phyloP scores from a whole-genome alignment of 768 basidiomycete genomes.

The Mycena leptocephala region DNA sequence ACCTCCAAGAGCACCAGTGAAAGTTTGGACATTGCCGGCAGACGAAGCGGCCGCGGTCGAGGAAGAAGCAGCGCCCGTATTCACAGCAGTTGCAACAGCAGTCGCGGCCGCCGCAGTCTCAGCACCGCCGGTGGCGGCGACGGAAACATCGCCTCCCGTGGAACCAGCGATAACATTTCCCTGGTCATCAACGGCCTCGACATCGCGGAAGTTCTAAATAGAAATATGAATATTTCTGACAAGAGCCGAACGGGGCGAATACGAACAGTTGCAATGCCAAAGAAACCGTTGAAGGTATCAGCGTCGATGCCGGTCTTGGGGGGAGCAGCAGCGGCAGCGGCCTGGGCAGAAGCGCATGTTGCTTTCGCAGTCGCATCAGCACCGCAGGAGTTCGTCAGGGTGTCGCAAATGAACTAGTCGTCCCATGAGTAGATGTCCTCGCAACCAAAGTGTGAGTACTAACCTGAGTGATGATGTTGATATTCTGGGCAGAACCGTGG shows the following conservation, averaged over 20 bases:
- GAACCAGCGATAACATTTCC: constrained; percentile 38
- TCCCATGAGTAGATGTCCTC: background rate
- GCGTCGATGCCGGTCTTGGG: constrained; percentile 69
- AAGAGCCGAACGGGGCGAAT: constrained; percentile 16
- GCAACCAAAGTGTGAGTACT: constrained; percentile 27
- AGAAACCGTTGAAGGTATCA: constrained; percentile 75
- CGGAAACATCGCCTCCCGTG: constrained; percentile 32
- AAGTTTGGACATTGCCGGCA: constrained; percentile 59
- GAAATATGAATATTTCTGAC: background rate
- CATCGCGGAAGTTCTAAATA: constrained; percentile 58
- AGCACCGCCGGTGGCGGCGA: constrained; percentile 8
- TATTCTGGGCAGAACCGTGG: constrained; percentile 74
- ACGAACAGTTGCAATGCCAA: constrained; percentile 68
- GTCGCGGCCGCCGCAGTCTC: constrained; percentile 22
- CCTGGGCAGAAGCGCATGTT: constrained; percentile 60
- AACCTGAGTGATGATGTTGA: constrained; percentile 69
- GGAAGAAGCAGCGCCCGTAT: constrained; percentile 33
- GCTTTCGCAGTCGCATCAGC: constrained; percentile 69
- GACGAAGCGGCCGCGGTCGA: constrained; percentile 38
- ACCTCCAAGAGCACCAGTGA: constrained; percentile 67
- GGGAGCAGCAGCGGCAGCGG: constrained; percentile 61
- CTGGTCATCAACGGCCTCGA: constrained; percentile 45
- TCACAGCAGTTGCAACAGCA: constrained; percentile 22
- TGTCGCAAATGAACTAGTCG: constrained; percentile 68
- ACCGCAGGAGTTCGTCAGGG: constrained; percentile 66